Evolutionary conservation across 805 yeast genomes (phyloP).

Genomic region (Ogataea parapolymorpha): DNA sequence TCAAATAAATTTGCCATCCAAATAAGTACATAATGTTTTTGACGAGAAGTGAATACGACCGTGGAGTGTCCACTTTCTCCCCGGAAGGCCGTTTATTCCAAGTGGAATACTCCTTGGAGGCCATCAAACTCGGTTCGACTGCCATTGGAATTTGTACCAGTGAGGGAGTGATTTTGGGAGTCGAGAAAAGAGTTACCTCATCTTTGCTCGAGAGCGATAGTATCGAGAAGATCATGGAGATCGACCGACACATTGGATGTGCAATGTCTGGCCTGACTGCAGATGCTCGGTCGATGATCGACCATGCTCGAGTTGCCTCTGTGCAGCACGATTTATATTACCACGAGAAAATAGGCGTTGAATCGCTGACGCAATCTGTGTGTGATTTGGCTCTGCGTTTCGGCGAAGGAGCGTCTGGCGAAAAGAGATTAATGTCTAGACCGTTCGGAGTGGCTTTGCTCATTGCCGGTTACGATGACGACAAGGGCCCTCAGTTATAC

Average conservation of each 20-base stretch:
- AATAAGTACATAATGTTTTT: constrained; percentile 64
- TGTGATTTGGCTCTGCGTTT: constrained; percentile 95
- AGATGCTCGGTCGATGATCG: constrained; percentile 97
- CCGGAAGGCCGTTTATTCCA: constrained; percentile 98
- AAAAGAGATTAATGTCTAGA: constrained; percentile 92
- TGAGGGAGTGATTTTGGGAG: constrained; percentile 94
- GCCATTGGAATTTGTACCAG: constrained; percentile 96
- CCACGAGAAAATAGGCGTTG: constrained; percentile 90
- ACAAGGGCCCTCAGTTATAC: constrained; percentile 91
- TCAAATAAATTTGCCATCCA: constrained; percentile 10
- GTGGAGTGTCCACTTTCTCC: constrained; percentile 97
- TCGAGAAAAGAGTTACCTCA: constrained; percentile 95
- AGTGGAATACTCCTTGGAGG: constrained; percentile 96
- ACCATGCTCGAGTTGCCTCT: constrained; percentile 90
- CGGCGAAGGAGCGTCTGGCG: constrained; percentile 97
- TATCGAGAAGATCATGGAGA: constrained; percentile 93
- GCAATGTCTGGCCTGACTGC: constrained; percentile 99
- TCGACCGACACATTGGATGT: constrained; percentile 92
- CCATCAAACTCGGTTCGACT: constrained; percentile 94
- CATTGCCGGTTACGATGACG: constrained; percentile 90
- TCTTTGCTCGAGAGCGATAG: constrained; percentile 86
- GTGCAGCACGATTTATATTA: constrained; percentile 86
- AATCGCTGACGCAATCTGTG: constrained; percentile 91
- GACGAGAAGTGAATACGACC: constrained; percentile 98
- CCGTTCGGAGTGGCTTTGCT: constrained; percentile 98